Evolutionary conservation across 2,329 filamentous ascomycete species (phyloP), one percentile per base, ranked within the genome.

Genomic region (Monosporascus sp.): DNA sequence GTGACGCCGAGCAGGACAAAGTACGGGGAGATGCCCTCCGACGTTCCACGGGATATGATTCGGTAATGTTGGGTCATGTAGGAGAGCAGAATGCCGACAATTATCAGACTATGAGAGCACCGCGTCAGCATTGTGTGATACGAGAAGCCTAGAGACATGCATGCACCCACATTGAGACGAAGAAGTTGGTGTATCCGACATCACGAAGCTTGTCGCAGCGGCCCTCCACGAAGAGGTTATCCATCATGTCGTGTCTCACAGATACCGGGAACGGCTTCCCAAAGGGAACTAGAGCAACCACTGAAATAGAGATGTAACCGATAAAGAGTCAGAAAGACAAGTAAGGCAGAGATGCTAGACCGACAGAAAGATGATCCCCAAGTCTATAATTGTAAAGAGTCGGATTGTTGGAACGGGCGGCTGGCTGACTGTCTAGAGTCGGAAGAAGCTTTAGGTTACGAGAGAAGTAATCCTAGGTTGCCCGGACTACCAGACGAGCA

Each of bases 11-110:
- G 84, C 2, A 97, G 82, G 59, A 99, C 86, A 68, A 96, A 99
- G 72, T 93, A 94, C 8, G 94, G 93, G 31, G 92, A 97, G 57
- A 99, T 92, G 57, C 94, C 94, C 70, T 96, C 93, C 22, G 93
- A 95, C 16, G 90, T 94, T 56, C 86, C 84, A 52, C 91, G 84
- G 41, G 82, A 78, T 61, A 96, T 89, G 72, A 99, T 97, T 65
- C 94, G 91, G 70, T 88, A 82, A 72, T 97, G 93, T 69, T 99
- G 94, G 1, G 94, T 94, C 2, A 97, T 80, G 74, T 99, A 99
- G 37, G 93, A 97, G 54, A 96, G 75, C 57, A 97, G 78, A 63
- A 97, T 92, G 53, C 93, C 93, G 62, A 96, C 68, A 57, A 97
- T 78, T 62, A 97, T 90, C 64, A 96, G 68, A 57, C 81, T 84